Evolutionary conservation across 208 protist genomes (phyloP), one percentile per base, ranked within the genome.

Genomic region (Crithidia bombi): DNA sequence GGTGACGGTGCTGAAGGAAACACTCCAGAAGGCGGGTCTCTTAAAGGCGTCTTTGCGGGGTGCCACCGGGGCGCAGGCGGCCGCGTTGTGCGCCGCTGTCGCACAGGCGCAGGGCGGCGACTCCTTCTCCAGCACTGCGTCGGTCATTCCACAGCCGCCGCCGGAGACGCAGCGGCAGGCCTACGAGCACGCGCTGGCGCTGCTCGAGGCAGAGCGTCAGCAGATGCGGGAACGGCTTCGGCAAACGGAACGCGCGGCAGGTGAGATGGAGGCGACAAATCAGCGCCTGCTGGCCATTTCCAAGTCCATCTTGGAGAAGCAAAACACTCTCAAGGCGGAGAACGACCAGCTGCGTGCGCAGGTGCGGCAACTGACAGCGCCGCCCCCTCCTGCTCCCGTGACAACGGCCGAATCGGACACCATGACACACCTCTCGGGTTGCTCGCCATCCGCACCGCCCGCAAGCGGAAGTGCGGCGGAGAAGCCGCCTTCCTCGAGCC

Each of bases 271-370:
- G 51, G 58, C 55, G 21, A 38, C 64, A 5, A 81, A 82, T n/a
- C 67, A 79, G 54, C 79, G 82, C 14, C 65, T 85, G 7, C 52
- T 87, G 11, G 51, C 56, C 32, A 73, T 86, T 35, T 75, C 75
- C 14, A 83, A 81, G 56, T 65, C 41, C 5, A 30, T 86, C 14
- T 54, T 86, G 33, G 81, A 78, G 71, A 73, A 83, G 54, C 70
- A 83, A 41, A 73, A 50, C 10, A 11, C 36, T 12, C 58, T 86
- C 25, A 59, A 58, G 15, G 5, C 49, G 1, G 79, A 87, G 46
- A 80, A 78, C 36, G 65, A 64, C 19, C 23, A 33, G 19, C 43
- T 81, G 33, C 66, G 69, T 28, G 55, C 46, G 10, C 62, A 81
- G 62, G 17, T 83, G 38, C 56, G 35, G 9, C 21, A 72, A 36